A percentile compares a stretch with the other conserved stretches of the same genome.
Conservation (phyloP, 2,329 filamentous ascomycete species). For the Epichloe amarillans region DNA sequence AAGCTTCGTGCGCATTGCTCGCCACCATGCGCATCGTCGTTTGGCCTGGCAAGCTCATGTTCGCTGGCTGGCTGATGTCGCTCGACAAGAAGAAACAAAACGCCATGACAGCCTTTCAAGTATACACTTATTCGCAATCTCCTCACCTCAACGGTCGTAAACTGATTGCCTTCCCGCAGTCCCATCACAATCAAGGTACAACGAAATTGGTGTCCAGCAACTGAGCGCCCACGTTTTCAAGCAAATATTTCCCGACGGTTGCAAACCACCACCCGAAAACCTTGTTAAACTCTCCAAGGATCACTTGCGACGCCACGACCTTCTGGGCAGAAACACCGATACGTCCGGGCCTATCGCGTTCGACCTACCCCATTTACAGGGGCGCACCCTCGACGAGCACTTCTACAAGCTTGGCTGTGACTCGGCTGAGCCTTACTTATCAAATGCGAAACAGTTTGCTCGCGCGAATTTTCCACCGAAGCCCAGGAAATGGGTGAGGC, state of each 20-base stretch:
- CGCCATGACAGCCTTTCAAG: slow-evolving; percentile 24
- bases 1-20: slow-evolving; percentile 39
- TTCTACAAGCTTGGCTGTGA: slow-evolving; percentile 81
- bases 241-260: slow-evolving; percentile 61
- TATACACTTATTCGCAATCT: slow-evolving; percentile 16
- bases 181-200: slow-evolving; percentile 55
- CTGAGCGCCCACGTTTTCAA: slow-evolving; percentile 69
- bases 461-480: slow-evolving; percentile 43
- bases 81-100: slow-evolving; percentile 11
- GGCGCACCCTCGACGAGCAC: slow-evolving; percentile 78
- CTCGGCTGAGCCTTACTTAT: slow-evolving; percentile 72
- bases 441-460: slow-evolving; percentile 61
- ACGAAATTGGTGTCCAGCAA: slow-evolving; percentile 90
- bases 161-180: slow-evolving; percentile 18
- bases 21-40: slow-evolving; percentile 28
- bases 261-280: slow-evolving; percentile 47
- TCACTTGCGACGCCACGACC: slow-evolving; percentile 72
- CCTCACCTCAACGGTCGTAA: too few species aligned
- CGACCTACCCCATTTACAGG: slow-evolving; percentile 68
- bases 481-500: slow-evolving; percentile 58
- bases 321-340: slow-evolving; percentile 84
- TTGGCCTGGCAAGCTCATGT: slow-evolving; percentile 22
- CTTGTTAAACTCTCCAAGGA: slow-evolving; percentile 70
- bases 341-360: slow-evolving; percentile 65
- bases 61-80: slow-evolving; percentile 31